These are phyloP conservation scores for Endocalyx cinctus DNA, from an alignment of 2,329 filamentous ascomycete genomes.

Conservation along the genomic window DNA sequence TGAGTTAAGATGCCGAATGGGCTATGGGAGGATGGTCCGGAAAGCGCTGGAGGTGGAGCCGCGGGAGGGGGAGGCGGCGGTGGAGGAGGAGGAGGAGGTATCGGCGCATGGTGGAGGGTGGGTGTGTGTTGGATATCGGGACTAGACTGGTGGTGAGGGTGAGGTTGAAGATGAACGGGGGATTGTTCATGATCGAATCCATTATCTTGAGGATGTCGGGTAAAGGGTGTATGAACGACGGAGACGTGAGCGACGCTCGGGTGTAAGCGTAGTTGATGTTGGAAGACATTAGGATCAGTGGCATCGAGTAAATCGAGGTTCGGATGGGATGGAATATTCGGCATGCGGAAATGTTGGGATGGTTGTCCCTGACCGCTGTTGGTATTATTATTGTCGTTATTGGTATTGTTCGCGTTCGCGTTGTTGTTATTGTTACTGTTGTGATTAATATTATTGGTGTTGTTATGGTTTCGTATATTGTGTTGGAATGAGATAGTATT, in stretches of 20 bases:
- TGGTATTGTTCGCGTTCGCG: too few species aligned
- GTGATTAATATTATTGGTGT: too few species aligned
- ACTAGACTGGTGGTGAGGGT: constrained; percentile 18
- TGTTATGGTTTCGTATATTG: too few species aligned
- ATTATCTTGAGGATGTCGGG: constrained; percentile 15
- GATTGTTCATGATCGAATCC: constrained; percentile 19
- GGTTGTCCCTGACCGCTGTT: constrained; percentile 9
- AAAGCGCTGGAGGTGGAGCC: constrained; percentile 30
- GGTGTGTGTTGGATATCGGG: constrained; percentile 13
- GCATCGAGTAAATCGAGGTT: constrained; percentile 36
- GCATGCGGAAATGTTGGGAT: constrained; percentile 18
- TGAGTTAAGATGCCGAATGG: constrained; percentile 45
- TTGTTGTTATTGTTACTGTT: too few species aligned
- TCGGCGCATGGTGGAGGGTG: constrained; percentile 17
- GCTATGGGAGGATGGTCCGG: constrained; percentile 25
- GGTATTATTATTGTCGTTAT: too few species aligned
- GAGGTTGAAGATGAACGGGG: constrained; percentile 12
- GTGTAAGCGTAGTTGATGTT: constrained; percentile 28
- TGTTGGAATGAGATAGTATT: too few species aligned
- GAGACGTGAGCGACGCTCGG: constrained; percentile 29
- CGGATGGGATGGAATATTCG: constrained; percentile 28
- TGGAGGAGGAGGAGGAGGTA: constrained; percentile 17
- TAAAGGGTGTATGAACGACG: constrained; percentile 25
- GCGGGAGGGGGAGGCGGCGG: constrained; percentile 22
- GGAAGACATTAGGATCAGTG: constrained; percentile 30